Base-by-base conservation (phyloP, 176 grass and related monocot genomes). In the Paspalum notatum region DNA sequence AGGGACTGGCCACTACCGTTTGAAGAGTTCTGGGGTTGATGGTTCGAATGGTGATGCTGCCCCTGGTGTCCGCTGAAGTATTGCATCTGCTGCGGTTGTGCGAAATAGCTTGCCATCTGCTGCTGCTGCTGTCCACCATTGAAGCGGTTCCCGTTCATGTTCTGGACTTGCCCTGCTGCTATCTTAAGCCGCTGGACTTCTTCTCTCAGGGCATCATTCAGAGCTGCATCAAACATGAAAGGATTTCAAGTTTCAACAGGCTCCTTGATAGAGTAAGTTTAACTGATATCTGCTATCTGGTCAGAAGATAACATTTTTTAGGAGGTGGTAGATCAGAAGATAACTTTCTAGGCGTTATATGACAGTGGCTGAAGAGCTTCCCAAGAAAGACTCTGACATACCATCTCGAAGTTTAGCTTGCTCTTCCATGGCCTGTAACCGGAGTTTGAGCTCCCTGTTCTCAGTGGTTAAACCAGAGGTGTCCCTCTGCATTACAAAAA, bases 351-450 rank as follows among this genome's bases (percentile, higher is more conserved):
- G 25, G 27, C 12, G 18, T 37, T 12, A 71, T 55, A 84, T 57
- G 50, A 76, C 17, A 62, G 54, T 4, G 5, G 49, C 18, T 15
- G 66, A 50, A 61, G 42, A 87, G n/a, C 47, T 77, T 85, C 53
- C 13, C 49, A 89, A 78, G 66, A 14, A 86, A 88, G 66, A 71
- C 13, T 47, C 70, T 5, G 25, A 78, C 68, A 62, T 93, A 96
- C 97, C 97, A 82, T 99, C 93, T 86, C 93, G 86, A 81, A 99
- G 97, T 85, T 99, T 92, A 59, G 97, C 93, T 83, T 99, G 97
- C 67, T 99, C 90, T 85, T 99, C 97, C 97, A 96, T 99, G 59
- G 97, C 25, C 80, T 95, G 90, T 83, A 93, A 86, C 71, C 92
- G 88, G 22, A 96, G 89, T 92, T 93, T 99, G 76, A 95, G 82